Percentiles rank a stretch among this genome's conserved stretches.
phyloP scores from a whole-genome alignment of 176 grass and related monocot genomes.

The Phoenix roebelenii region DNA sequence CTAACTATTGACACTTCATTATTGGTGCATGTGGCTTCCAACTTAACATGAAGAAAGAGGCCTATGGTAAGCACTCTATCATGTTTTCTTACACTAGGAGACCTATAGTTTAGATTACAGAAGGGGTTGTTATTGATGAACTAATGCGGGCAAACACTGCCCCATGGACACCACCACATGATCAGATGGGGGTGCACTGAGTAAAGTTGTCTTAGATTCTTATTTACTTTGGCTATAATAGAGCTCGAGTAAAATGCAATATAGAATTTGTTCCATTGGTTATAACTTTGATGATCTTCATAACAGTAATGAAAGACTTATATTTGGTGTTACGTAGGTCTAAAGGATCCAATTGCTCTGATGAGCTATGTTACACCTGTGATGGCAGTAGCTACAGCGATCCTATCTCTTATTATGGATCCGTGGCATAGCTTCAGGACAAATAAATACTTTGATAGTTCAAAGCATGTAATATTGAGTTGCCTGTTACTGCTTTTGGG shows the following conservation, averaged over 20 bases:
- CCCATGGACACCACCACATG: too few species aligned
- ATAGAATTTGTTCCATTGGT: too few species aligned
- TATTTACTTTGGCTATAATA: too few species aligned
- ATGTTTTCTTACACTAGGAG: too few species aligned
- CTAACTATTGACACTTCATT: conserved; percentile 9
- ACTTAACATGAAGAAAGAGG: conserved; percentile 68
- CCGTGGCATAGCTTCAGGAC: conserved; percentile 70
- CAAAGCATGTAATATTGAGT: conserved; percentile 58
- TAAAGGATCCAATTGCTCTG: conserved; percentile 75
- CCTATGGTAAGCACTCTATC: conserved; percentile 48
- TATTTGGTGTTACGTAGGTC: conserved; percentile 37
- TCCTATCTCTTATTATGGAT: conserved; percentile 79
- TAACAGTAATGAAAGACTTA: background rate
- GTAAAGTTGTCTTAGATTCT: too few species aligned
- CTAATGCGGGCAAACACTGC: too few species aligned
- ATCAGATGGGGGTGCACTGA: too few species aligned
- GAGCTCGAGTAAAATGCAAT: too few species aligned
- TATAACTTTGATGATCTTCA: too few species aligned
- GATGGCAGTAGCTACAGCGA: conserved; percentile 78
- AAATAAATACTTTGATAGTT: conserved; percentile 77
- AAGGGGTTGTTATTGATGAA: too few species aligned
- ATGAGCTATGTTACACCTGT: conserved; percentile 95
- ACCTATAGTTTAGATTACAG: too few species aligned
- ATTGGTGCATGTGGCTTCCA: conserved; percentile 15
- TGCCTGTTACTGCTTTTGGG: conserved; percentile 69